Percentiles rank a stretch among this genome's conserved stretches.
phyloP scores from a whole-genome alignment of 2,329 filamentous ascomycete species.

The Sclerotinia subarctica region DNA sequence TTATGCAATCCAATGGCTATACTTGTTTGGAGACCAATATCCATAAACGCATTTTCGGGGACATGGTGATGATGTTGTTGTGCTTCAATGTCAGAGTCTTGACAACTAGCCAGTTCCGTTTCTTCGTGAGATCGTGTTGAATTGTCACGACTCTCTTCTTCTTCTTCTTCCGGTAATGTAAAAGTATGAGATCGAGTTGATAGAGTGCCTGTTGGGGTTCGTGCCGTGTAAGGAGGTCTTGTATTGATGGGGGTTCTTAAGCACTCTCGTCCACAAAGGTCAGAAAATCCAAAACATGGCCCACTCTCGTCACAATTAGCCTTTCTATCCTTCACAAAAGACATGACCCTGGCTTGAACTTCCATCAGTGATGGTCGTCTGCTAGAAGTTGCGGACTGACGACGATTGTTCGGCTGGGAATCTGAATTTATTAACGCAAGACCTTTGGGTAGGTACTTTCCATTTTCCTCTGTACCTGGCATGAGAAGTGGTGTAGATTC shows the following conservation, averaged over 20 bases:
- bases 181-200: constrained; percentile 14
- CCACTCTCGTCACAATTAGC: constrained; percentile 58
- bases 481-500: constrained; percentile 36
- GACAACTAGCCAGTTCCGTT: constrained; percentile 17
- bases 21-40: constrained; percentile 92
- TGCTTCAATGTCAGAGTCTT: constrained; percentile 33
- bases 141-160: background rate
- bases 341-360: constrained; percentile 56
- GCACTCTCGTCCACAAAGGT: constrained; percentile 64
- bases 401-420: constrained; percentile 18
- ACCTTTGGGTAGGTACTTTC: constrained; percentile 1
- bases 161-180: constrained; percentile 14
- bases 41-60: constrained; percentile 86
- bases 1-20: constrained; percentile 96
- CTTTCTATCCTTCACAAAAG: constrained; percentile 64
- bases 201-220: constrained; percentile 25
- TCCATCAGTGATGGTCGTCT: constrained; percentile 54
- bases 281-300: constrained; percentile 61
- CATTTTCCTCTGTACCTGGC: constrained; percentile 22
- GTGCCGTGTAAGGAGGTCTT: constrained; percentile 21
- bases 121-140: constrained; percentile 17
- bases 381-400: constrained; percentile 7
- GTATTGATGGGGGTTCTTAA: constrained; percentile 42
- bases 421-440: background rate
- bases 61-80: constrained; percentile 83